Evolutionary conservation across 2,329 filamentous ascomycete species (phyloP).

Genomic region (Xylaria sp.): DNA sequence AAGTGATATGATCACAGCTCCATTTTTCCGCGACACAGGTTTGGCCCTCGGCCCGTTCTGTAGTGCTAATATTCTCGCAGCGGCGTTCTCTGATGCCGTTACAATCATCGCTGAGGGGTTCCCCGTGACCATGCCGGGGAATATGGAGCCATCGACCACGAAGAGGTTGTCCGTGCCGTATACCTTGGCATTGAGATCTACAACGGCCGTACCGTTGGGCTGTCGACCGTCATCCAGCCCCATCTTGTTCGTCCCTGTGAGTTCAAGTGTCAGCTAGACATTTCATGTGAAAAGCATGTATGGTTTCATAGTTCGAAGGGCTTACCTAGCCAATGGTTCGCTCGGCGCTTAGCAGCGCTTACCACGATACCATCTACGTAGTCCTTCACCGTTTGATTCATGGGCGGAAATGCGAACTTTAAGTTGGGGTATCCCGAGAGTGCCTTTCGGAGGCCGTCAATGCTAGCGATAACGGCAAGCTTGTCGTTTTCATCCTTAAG

Average conservation of each 20-base stretch:
- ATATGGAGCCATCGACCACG: conserved; percentile 75
- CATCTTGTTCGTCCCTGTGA: conserved; percentile 65
- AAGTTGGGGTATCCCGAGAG: conserved; percentile 66
- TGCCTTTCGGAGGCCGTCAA: conserved; percentile 68
- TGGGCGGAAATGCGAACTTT: conserved; percentile 65
- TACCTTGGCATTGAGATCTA: conserved; percentile 73
- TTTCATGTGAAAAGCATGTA: not conserved
- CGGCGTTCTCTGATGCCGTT: conserved; percentile 54
- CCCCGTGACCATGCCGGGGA: conserved; percentile 75
- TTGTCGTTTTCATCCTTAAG: conserved; percentile 68
- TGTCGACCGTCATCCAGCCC: conserved; percentile 66
- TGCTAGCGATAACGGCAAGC: conserved; percentile 68
- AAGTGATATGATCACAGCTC: conserved; percentile 42
- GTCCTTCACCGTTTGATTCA: conserved; percentile 63
- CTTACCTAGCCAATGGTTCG: conserved; percentile 65
- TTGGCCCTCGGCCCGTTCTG: conserved; percentile 35
- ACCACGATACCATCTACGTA: conserved; percentile 62
- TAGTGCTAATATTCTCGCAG: conserved; percentile 50
- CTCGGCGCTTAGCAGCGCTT: conserved; percentile 53
- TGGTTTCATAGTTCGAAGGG: not conserved
- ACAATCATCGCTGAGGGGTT: conserved; percentile 67
- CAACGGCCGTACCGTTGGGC: conserved; percentile 66
- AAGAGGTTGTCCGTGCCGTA: conserved; percentile 76
- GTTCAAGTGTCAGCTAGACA: conserved; percentile 6
- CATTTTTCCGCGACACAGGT: conserved; percentile 36